A percentile compares a stretch with the other conserved stretches of the same genome.
Evolutionary conservation across 2,329 filamentous ascomycete species (phyloP).

Genomic region (Penicillium sp.): DNA sequence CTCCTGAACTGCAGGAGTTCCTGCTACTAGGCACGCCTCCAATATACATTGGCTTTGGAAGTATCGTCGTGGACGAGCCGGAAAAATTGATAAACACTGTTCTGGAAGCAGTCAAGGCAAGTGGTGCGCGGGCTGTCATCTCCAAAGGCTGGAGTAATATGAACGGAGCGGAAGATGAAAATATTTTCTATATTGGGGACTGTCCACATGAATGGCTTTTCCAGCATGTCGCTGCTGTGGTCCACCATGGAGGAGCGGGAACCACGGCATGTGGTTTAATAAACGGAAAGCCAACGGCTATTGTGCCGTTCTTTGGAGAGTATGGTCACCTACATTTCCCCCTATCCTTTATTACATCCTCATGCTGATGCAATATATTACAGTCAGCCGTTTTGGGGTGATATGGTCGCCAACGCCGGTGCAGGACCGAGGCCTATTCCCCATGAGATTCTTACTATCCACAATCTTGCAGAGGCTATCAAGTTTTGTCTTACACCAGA

Average conservation of each 20-base stretch:
- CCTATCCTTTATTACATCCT: neutral
- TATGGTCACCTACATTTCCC: slow-evolving; percentile 13
- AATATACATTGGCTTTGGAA: slow-evolving; percentile 59
- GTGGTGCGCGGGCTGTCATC: slow-evolving; percentile 54
- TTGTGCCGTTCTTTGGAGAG: slow-evolving; percentile 61
- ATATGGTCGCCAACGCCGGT: slow-evolving; percentile 51
- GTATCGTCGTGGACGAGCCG: slow-evolving; percentile 56
- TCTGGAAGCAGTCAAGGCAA: slow-evolving; percentile 47
- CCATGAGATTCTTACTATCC: slow-evolving; percentile 45
- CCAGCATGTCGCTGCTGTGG: slow-evolving; percentile 53
- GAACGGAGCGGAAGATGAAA: slow-evolving; percentile 33
- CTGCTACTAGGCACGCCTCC: slow-evolving; percentile 50
- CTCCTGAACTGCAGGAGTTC: slow-evolving; percentile 44
- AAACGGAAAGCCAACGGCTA: slow-evolving; percentile 52
- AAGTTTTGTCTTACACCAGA: slow-evolving; percentile 43
- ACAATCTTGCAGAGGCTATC: slow-evolving; percentile 50
- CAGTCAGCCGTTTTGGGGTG: slow-evolving; percentile 55
- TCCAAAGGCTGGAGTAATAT: slow-evolving; percentile 57
- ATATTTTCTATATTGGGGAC: slow-evolving; percentile 54
- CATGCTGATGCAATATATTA: neutral
- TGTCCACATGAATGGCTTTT: slow-evolving; percentile 62
- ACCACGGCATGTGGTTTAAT: slow-evolving; percentile 57
- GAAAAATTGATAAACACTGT: slow-evolving; percentile 46
- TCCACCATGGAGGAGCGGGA: slow-evolving; percentile 61
- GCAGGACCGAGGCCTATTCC: slow-evolving; percentile 53